Conservation (phyloP, 2,329 filamentous ascomycete species). For the Diaporthe sp. region DNA sequence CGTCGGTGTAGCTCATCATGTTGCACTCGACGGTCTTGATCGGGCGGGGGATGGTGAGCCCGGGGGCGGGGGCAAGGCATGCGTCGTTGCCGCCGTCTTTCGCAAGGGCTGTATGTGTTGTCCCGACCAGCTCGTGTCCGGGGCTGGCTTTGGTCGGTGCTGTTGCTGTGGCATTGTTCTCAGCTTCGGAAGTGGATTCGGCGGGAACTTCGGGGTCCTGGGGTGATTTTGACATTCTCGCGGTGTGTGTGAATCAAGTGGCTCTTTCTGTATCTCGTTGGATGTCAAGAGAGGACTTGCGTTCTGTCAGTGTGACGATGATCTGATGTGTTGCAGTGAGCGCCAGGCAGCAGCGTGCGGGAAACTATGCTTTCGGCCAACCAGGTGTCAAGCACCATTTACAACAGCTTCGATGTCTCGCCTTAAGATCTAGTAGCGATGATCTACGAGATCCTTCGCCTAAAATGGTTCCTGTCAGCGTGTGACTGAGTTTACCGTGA, state of each 20-base stretch:
- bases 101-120: background rate
- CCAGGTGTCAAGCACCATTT: background rate
- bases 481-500: background rate
- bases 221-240: background rate
- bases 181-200: background rate
- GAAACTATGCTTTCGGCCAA: background rate
- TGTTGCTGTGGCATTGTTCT: background rate
- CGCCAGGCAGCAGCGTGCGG: background rate
- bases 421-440: background rate
- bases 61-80: background rate
- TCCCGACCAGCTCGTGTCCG: background rate
- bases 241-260: background rate
- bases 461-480: background rate
- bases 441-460: background rate
- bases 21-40: constrained; percentile 23
- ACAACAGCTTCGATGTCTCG: background rate
- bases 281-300: background rate
- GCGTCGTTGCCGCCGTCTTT: too few species aligned
- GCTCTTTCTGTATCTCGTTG: background rate
- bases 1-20: background rate
- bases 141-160: background rate
- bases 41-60: background rate
- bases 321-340: background rate
- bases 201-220: background rate
- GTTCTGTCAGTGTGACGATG: background rate